Evolutionary conservation across 192 early-diverging fungal species (phyloP), one percentile per base, ranked within the genome.

Genomic region (Backusella luteola): DNA sequence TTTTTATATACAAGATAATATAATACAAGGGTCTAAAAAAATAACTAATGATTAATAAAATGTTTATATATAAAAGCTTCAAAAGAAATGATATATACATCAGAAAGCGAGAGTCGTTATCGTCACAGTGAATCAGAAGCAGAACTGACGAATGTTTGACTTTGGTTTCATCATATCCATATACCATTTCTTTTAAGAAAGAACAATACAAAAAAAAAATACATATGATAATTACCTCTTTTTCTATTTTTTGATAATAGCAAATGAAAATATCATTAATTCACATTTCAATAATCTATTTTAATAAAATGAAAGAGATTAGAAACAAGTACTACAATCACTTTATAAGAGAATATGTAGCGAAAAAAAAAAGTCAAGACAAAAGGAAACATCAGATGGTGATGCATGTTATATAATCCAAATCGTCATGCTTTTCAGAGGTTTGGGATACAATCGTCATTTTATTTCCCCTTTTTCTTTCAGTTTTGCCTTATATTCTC

Each of bases 321-420:
- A 44, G 23, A 15, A 71, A 9, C 29, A 39, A 39, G 38, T 19
- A 71, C 12, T 29, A 14, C 8, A 34, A 73, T 56, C 21, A 56
- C 59, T 53, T 35, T 11, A 36, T 26, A 49, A 56, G n/a, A 34
- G 35, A 21, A 21, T 7, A 35, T n/a, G 21, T 73, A 73, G 29
- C 19, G 9, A 39, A 44, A 26, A 21, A 39, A 44, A 26, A 29
- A 70, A 41, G 5, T 23, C 6, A n/a, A 32, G n/a, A 34, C 11
- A 41, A 3, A 12, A 19, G 17, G 66, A 41, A 67, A 59, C 66
- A 74, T 74, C 73, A 74, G 73, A 74, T 74, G 73, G 73, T 74
- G 73, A 66, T 74, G 73, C 73, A 74, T 74, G 73, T 73, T 73
- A 66, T 74, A 41, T n/a, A 67, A 74, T 74, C 73, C 73, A 74